phyloP scores from a whole-genome alignment of 2,329 filamentous ascomycete species.

The Sporothrix dimorphospora region DNA sequence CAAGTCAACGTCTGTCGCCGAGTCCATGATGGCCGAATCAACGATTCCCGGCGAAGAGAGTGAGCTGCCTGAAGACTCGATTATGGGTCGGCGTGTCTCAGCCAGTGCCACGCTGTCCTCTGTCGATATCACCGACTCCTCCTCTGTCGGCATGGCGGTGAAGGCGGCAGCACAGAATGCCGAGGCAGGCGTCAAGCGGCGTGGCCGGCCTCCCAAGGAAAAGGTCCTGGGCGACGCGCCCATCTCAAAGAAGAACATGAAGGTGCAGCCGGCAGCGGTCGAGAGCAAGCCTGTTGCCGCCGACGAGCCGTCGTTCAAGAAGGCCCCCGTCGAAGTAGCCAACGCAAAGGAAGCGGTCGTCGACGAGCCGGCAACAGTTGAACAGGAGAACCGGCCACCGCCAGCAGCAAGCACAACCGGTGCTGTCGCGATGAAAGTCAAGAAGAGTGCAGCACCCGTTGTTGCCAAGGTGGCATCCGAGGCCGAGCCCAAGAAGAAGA shows the following conservation, averaged over 20 bases:
- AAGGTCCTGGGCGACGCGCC: constrained; percentile 52
- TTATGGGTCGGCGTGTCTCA: constrained; percentile 27
- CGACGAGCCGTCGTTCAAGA: constrained; percentile 42
- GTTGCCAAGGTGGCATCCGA: constrained; percentile 33
- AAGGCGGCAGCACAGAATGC: constrained; percentile 14
- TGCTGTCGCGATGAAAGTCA: constrained; percentile 32
- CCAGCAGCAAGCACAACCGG: constrained; percentile 34
- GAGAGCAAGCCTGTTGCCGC: constrained; percentile 34
- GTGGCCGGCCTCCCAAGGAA: constrained; percentile 49
- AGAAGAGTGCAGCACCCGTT: constrained; percentile 31
- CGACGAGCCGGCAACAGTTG: constrained; percentile 35
- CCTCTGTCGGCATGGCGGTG: constrained; percentile 1
- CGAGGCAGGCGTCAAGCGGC: constrained; percentile 43
- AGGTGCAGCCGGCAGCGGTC: constrained; percentile 36
- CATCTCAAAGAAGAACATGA: constrained; percentile 50
- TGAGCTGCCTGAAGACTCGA: constrained; percentile 31
- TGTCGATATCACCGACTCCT: constrained; percentile 16
- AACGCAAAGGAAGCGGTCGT: constrained; percentile 32
- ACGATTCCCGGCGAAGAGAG: constrained; percentile 33
- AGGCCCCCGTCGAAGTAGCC: constrained; percentile 38
- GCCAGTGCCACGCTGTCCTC: constrained; percentile 19
- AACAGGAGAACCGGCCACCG: constrained; percentile 41
- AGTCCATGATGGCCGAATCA: background rate
- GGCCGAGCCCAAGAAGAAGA: constrained; percentile 63
- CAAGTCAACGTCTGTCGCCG: background rate